These are phyloP conservation scores for Beauveria brongniartii DNA, from an alignment of 2,329 filamentous ascomycete species.

Conservation along the genomic window DNA sequence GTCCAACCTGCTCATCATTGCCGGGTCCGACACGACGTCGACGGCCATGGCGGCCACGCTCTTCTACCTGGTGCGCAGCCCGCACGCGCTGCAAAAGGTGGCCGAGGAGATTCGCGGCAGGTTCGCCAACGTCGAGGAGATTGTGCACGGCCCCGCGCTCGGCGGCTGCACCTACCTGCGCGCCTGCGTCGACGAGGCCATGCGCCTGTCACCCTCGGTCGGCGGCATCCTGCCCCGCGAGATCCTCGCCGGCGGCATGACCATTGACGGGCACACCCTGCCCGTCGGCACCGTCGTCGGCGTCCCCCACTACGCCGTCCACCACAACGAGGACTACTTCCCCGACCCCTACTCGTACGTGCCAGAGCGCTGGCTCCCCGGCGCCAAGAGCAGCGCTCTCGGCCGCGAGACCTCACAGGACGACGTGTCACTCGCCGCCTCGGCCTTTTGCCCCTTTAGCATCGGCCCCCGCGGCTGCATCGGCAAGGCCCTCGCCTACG, in stretches of 20 bases:
- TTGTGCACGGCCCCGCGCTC: conserved; percentile 42
- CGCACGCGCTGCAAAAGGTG: conserved; percentile 36
- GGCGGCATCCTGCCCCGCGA: conserved; percentile 53
- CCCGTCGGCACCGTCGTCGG: conserved; percentile 55
- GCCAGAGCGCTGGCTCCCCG: conserved; percentile 58
- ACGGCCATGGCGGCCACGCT: conserved; percentile 57
- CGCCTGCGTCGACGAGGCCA: conserved; percentile 57
- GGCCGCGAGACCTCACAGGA: conserved; percentile 37
- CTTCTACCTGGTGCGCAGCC: conserved; percentile 53
- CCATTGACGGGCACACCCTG: conserved; percentile 44
- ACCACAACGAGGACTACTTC: conserved; percentile 58
- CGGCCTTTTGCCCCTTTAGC: conserved; percentile 68
- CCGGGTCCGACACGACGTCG: conserved; percentile 64
- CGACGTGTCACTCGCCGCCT: conserved; percentile 48
- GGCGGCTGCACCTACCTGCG: conserved; percentile 49
- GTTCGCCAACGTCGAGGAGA: conserved; percentile 46
- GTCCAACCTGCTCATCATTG: conserved; percentile 63
- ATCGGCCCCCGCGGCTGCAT: conserved; percentile 65
- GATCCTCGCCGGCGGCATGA: conserved; percentile 46
- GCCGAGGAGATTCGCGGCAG: conserved; percentile 42
- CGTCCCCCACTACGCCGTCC: conserved; percentile 59
- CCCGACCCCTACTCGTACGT: conserved; percentile 48
- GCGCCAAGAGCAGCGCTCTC: conserved; percentile 30
- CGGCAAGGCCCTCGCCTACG: conserved; percentile 60
- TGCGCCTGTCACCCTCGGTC: conserved; percentile 55